Base-by-base conservation (phyloP, 2,329 filamentous ascomycete genomes). In the Aspergillus latus region DNA sequence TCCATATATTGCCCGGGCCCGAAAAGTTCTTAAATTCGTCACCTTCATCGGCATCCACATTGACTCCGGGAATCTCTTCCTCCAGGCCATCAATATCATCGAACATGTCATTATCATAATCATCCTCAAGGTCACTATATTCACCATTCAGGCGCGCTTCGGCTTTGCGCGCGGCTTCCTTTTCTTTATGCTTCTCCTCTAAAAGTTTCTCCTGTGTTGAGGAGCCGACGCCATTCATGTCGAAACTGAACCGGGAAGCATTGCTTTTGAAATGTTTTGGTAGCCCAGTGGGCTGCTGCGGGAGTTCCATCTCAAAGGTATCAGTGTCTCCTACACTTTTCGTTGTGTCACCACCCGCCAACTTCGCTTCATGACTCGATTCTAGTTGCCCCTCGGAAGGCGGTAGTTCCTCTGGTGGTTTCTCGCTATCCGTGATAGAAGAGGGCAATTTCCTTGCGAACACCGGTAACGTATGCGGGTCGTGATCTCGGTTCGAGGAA, bases 231-330 rank as follows among this genome's bases (percentile, higher is more conserved):
- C 80, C 80, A 5, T 77, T 80, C 64, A 87, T 81, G 59, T 88
- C 84, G 62, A 88, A 88, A 62, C 84, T 87, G 65, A 88, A 88
- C 8, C 84, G 76, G 1, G 83, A 86, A 0, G 84, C 82, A 66
- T 81, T 83, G 64, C 84, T 86, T 55, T 74, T 78, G 53, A 80
- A 68, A 62, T 79, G 78, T 57, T 72, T 77, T 2, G 78, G 78
- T 36, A 79, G 58, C 5, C 72, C 72, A 4, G 71, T 61, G 30
- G 67, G 62, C 42, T 65, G 64, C 40, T 66, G 66, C 10, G 66
- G 60, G 10, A 66, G 60, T 37, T 68, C 62, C 52, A 67, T 62
- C 32, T 73, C 67, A 37, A 73, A 62, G 11, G 68, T 65, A 62
- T 69, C 69, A 43, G 67, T 61, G 13, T 69, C 70, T 43, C 64